Evolutionary conservation across 2,329 filamentous ascomycete species (phyloP).

Genomic region (Lecanicillium sp.): DNA sequence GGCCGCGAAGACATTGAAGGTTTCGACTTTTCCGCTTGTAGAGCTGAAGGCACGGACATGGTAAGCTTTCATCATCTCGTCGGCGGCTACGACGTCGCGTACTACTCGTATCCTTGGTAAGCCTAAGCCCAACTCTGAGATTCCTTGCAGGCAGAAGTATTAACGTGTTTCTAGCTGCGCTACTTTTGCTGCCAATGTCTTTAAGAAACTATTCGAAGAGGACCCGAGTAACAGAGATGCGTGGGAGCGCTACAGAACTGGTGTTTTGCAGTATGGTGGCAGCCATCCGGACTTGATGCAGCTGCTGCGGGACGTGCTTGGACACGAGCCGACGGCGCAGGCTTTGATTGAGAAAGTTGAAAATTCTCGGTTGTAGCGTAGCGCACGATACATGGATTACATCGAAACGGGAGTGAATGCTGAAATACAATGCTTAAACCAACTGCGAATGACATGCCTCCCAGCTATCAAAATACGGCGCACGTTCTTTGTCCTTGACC

Average conservation of each 20-base stretch:
- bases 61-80: slow-evolving; percentile 11
- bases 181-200: slow-evolving; percentile 2
- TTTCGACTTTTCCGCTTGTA: not conserved
- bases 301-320: slow-evolving; percentile 1
- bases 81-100: slow-evolving; percentile 11
- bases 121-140: no score
- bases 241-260: slow-evolving; percentile 3
- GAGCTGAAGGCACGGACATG: not conserved
- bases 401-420: no score
- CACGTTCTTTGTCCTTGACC: no score
- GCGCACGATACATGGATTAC: no score
- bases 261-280: slow-evolving; percentile 4
- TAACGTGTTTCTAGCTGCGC: not conserved
- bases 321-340: slow-evolving; percentile 3
- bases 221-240: slow-evolving; percentile 4
- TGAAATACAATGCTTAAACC: no score
- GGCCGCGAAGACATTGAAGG: not conserved
- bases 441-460: no score
- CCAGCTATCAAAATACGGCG: no score
- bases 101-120: slow-evolving; percentile 13
- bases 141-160: no score
- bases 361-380: no score
- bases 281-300: slow-evolving; percentile 1
- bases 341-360: not conserved
- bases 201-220: not conserved